Evolutionary conservation across 2,329 filamentous ascomycete genomes (phyloP), one percentile per base, ranked within the genome.

Genomic region (Aspergillus sp.): DNA sequence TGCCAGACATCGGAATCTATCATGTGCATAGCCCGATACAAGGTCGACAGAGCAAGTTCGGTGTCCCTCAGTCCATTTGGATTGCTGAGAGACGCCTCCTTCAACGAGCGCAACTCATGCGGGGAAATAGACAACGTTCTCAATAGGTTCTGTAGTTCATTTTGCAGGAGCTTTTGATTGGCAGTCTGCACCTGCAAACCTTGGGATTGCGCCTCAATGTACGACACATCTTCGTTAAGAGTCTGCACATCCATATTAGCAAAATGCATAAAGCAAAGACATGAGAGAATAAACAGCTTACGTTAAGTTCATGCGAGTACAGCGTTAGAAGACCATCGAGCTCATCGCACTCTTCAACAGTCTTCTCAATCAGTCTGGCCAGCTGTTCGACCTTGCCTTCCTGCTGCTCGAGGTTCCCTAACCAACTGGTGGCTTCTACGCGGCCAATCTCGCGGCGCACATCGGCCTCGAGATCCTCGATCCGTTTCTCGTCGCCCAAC

Each of bases 161-260:
- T 87, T 65, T 91, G 88, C 41, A 98, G 77, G 29, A 95, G 78
- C 65, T 95, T 95, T 65, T 98, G 93, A 59, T 98, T 98, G 36
- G 93, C 88, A 19, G 91, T 91, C 68, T 97, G 93, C 5, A 98
- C 91, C 61, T 98, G 93, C 41, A 98, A 73, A 73, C 93, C 93
- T 69, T 98, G 91, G 5, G 88, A 90, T 67, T 98, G 93, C 2
- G 93, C 89, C 71, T 98, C 93, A 54, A 98, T 97, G 63, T 94
- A 97, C 3, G 89, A 84, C 57, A 98, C 94, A 59, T 98, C 93
- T 43, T 97, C 91, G 47, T 90, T 89, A 29, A 98, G 76, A 42
- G 90, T 97, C 85, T 94, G 60, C n/a, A 5, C n/a, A 50, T 3
- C 19, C 19, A 33, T 45, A 46, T 65, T 51, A 68, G 63, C 53